These are phyloP conservation scores for Alternaria longipes DNA, from an alignment of 2,329 filamentous ascomycete genomes.

Conservation along the genomic window DNA sequence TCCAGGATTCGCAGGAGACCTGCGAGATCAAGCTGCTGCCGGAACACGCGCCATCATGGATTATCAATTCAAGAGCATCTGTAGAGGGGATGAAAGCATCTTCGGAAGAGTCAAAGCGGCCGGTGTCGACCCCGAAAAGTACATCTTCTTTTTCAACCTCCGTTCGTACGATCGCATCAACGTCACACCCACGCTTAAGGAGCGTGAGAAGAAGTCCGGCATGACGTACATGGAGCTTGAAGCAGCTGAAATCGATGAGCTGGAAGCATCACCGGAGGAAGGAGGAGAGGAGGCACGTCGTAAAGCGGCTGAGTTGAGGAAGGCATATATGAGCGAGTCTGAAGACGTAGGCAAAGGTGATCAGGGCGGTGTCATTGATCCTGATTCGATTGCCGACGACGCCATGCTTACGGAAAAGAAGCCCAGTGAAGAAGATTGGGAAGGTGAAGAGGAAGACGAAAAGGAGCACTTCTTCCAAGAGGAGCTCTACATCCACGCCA, in stretches of 20 bases:
- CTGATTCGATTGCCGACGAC: conserved; percentile 76
- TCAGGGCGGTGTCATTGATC: conserved; percentile 57
- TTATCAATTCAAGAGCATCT: conserved; percentile 97
- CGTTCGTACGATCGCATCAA: conserved; percentile 93
- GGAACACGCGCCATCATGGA: conserved; percentile 95
- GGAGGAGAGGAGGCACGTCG: conserved; percentile 53
- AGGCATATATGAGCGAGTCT: conserved; percentile 56
- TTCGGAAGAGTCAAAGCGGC: conserved; percentile 77
- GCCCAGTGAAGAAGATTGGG: conserved; percentile 77
- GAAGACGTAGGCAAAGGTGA: conserved; percentile 52
- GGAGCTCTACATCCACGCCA: conserved; percentile 94
- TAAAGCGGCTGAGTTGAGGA: conserved; percentile 57
- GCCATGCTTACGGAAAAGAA: conserved; percentile 77
- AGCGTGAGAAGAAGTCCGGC: conserved; percentile 81
- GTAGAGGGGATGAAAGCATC: conserved; percentile 89
- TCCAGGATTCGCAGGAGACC: conserved; percentile 91
- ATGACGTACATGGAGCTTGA: conserved; percentile 88
- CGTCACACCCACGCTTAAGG: conserved; percentile 75
- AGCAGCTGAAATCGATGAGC: conserved; percentile 85
- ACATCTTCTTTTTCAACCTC: conserved; percentile 95
- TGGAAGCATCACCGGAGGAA: conserved; percentile 67
- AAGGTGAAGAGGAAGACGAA: conserved; percentile 76
- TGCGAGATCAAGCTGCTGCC: conserved; percentile 81
- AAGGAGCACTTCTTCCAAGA: conserved; percentile 92
- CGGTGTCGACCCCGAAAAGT: conserved; percentile 77